Evolutionary conservation across 1,284 basidiomycete species (phyloP), one percentile per base, ranked within the genome.

Genomic region (Polyporus tsugae): DNA sequence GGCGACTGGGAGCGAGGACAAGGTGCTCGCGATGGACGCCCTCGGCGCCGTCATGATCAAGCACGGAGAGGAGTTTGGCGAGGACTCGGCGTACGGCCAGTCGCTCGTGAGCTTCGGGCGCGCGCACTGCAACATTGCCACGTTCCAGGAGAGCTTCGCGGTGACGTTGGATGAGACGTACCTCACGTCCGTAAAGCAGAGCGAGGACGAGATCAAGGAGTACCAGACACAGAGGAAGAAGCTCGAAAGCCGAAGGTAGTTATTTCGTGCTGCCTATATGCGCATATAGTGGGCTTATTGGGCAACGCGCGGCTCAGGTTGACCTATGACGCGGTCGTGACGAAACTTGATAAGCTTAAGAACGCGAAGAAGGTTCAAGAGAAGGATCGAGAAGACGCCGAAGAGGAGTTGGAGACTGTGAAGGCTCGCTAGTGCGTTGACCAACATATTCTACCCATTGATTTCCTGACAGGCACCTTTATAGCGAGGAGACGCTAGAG

Each of bases 11-110:
- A 87, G 88, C 66, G 77, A 82, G 1, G 90, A 89, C 71, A 92
- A 93, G 76, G 81, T 92, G 39, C 80, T 93, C 29, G 87, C 91
- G 0, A 82, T 94, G 36, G 95, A 96, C 74, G 88, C 89, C 33
- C 82, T 96, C 6, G 95, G 95, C 1, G 84, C 94, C 62, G 92
- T 94, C 53, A 95, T 96, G 95, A 91, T 95, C 67, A 84, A 87
- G 38, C 92, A 95, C 75, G 95, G 95, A 13, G 92, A 95, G 74
- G 89, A 95, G 75, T 91, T 93, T 74, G 88, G 86, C n/a, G 84
- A 87, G 22, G 86, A 94, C 72, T 90, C 92, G 57, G 83, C 86
- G 0, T 93, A 90, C 74, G 91, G 91, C 89, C 72, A 65, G 87
- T 90, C 88, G 1, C 83, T 97, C 7, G 84, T 91, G 22, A 87